Base-by-base conservation (phyloP, 2,329 filamentous ascomycete genomes). In the Stagonosporopsis cucurbitacearum region DNA sequence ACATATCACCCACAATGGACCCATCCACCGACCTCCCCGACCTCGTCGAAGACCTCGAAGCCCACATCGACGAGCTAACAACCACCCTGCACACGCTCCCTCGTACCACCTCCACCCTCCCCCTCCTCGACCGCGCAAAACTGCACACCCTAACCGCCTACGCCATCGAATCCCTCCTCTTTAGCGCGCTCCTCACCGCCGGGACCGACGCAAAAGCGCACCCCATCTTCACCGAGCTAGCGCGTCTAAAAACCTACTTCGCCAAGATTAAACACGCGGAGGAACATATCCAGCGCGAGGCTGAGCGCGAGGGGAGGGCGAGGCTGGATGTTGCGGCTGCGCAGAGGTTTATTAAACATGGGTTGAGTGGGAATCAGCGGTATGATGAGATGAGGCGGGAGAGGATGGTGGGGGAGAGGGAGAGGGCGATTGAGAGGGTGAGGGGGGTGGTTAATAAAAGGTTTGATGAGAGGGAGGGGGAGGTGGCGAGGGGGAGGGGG, bases 51-150 rank as follows among this genome's bases (percentile, higher is more conserved):
- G 84, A 88, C 73, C 86, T 97, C 47, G 88, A 92, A 63, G 84
- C 86, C 64, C 86, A 92, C 72, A 85, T 98, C 46, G 90, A 96
- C 76, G 85, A 88, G 51, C 83, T 98, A 42, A 86, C 96, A 71
- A 84, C 88, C 32, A 82, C 85, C 4, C 81, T 98, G 25, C 78
- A 85, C 45, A 76, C 84, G 1, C 78, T 97, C 39, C 80, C 86
- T 46, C 85, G 88, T 36, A 84, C 86, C 53, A 86, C 91, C 5
- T 88, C 86, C 51, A 92, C 92, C 71, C 82, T 98, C 7, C 93
- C 94, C 1, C 82, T 98, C n/a, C 83, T 99, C 58, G 94, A 98
- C 80, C 93, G 92, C 79, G 92, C 95, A 7, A 97, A 98, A 78
- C 86, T 97, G 57, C 92, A 96, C 72, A 88, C 95, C n/a, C 82